Conservation (phyloP, 2,329 filamentous ascomycete genomes). For the Trichoderma guizhouense region DNA sequence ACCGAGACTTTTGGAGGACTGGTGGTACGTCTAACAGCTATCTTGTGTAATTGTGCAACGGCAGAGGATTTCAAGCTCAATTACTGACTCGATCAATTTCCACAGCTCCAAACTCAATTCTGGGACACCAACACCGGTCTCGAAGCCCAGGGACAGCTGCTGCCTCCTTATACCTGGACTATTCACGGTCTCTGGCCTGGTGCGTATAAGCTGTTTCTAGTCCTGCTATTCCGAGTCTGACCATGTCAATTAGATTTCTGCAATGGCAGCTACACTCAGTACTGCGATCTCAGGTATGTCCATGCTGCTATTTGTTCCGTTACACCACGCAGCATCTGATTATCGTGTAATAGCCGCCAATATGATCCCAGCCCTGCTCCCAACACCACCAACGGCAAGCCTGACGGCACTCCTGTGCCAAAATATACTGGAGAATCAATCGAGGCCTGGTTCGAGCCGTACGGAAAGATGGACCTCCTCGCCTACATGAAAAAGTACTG, state of each 20-base stretch:
- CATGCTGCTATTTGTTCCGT: background rate
- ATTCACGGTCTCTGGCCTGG: conserved; percentile 59
- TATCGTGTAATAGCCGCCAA: conserved; percentile 43
- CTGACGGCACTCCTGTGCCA: conserved; percentile 51
- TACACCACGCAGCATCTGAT: background rate
- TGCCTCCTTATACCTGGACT: conserved; percentile 56
- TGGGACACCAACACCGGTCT: conserved; percentile 63
- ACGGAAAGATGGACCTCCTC: conserved; percentile 58
- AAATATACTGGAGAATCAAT: conserved; percentile 58
- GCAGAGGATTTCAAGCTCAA: background rate
- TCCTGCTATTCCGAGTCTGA: background rate
- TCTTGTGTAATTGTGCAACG: background rate
- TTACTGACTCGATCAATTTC: background rate
- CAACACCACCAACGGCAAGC: conserved; percentile 59
- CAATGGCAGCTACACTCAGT: conserved; percentile 59
- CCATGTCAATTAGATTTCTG: conserved; percentile 38
- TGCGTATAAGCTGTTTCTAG: conserved; percentile 20
- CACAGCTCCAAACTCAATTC: conserved; percentile 56
- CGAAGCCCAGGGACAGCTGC: conserved; percentile 54
- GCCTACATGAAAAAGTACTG: conserved; percentile 65
- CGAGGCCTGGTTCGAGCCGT: conserved; percentile 54
- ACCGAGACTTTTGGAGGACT: conserved; percentile 63
- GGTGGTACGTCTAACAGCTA: conserved; percentile 34
- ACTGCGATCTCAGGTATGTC: conserved; percentile 54
- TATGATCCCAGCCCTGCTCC: conserved; percentile 60